phyloP scores from a whole-genome alignment of 23 red algal genomes.

The Gracilaria gracilis region DNA sequence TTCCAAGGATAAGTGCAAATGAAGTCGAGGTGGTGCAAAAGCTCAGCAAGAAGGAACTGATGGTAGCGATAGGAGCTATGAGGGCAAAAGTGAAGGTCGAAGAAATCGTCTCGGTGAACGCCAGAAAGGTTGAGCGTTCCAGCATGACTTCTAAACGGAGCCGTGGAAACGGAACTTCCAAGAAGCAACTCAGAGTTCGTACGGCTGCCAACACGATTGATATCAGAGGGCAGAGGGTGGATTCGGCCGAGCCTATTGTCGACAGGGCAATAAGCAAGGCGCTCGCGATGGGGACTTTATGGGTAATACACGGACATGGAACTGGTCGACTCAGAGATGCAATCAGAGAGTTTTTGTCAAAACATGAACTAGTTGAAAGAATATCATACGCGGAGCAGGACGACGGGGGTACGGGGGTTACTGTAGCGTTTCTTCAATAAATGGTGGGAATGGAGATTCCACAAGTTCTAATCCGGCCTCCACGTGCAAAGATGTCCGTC shows the following conservation, averaged over 20 bases:
- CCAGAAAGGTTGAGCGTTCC: neutral
- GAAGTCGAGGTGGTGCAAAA: slow-evolving; percentile 70
- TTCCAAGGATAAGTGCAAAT: slow-evolving; percentile 15
- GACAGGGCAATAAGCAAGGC: slow-evolving; percentile 74
- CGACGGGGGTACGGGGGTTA: slow-evolving; percentile 85
- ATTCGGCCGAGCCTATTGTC: slow-evolving; percentile 66
- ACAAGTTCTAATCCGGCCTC: neutral
- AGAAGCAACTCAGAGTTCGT: slow-evolving; percentile 52
- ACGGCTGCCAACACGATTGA: slow-evolving; percentile 81
- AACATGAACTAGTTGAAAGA: slow-evolving; percentile 70
- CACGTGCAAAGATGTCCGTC: neutral
- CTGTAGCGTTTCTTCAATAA: slow-evolving; percentile 65
- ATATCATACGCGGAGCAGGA: slow-evolving; percentile 68
- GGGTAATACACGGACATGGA: slow-evolving; percentile 94
- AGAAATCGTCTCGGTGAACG: slow-evolving; percentile 33
- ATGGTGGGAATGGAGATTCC: neutral
- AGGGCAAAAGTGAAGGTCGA: slow-evolving; percentile 68
- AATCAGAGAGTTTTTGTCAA: slow-evolving; percentile 67
- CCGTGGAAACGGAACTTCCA: neutral
- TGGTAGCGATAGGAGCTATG: slow-evolving; percentile 73
- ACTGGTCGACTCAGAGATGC: slow-evolving; percentile 78
- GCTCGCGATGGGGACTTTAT: slow-evolving; percentile 74
- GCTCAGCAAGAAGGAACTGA: slow-evolving; percentile 69
- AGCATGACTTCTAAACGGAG: neutral
- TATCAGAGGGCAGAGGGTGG: slow-evolving; percentile 85